Evolutionary conservation across 352 stramenopile species (phyloP).

Genomic region (Pythium oligandrum): DNA sequence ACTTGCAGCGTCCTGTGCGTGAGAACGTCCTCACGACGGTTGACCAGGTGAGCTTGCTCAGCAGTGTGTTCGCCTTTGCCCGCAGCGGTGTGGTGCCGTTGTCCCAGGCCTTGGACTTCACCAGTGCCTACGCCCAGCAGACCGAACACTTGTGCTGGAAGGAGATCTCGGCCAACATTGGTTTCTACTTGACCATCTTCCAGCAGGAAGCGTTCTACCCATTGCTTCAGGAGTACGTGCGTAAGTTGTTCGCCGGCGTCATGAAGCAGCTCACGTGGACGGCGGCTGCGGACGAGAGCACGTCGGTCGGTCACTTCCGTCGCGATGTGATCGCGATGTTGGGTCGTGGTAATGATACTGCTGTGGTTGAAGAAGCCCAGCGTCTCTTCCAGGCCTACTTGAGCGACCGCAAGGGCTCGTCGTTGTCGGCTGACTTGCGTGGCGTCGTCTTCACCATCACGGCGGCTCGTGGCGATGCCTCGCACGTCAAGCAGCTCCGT

Average conservation of each 20-base stretch:
- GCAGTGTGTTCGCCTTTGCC: slow-evolving; percentile 91
- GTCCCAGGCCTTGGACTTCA: slow-evolving; percentile 62
- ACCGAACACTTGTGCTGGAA: slow-evolving; percentile 75
- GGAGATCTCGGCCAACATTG: slow-evolving; percentile 60
- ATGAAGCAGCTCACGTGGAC: slow-evolving; percentile 58
- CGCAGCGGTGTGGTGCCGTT: slow-evolving; percentile 49
- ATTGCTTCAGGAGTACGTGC: slow-evolving; percentile 59
- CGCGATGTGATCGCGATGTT: slow-evolving; percentile 74
- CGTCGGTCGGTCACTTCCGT: slow-evolving; percentile 53
- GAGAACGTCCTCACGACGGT: slow-evolving; percentile 57
- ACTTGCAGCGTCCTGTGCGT: slow-evolving; percentile 61
- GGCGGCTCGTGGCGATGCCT: slow-evolving; percentile 35
- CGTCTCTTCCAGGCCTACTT: slow-evolving; percentile 57
- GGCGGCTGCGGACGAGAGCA: slow-evolving; percentile 30
- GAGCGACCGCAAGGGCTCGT: slow-evolving; percentile 29
- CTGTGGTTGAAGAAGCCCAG: slow-evolving; percentile 45
- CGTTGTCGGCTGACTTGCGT: slow-evolving; percentile 55
- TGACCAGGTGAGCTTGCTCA: slow-evolving; percentile 93
- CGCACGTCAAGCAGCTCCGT: slow-evolving; percentile 40
- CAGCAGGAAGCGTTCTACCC: slow-evolving; percentile 54
- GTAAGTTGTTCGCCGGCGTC: slow-evolving; percentile 43
- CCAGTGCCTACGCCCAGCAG: slow-evolving; percentile 51
- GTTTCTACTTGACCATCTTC: slow-evolving; percentile 61
- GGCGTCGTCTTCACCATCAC: slow-evolving; percentile 60
- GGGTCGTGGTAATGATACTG: slow-evolving; percentile 41